These are phyloP conservation scores for Gossypium turneri DNA, from an alignment of 345 rosid genomes.

Conservation along the genomic window DNA sequence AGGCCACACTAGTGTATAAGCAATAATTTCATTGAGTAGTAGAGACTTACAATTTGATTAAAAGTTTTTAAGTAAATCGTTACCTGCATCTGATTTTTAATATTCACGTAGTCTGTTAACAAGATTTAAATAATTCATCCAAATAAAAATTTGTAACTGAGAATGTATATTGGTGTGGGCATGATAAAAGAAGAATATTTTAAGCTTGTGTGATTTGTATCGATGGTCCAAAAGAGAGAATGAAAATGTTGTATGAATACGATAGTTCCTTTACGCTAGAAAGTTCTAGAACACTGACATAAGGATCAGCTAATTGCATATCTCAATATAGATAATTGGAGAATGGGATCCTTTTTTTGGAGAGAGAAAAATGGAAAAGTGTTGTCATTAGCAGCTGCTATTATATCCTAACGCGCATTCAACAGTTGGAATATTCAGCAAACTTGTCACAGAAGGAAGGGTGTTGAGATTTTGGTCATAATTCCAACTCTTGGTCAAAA, in stretches of 20 bases:
- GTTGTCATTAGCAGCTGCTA: neutral
- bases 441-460: neutral
- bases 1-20: too few relatives aligned
- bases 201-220: neutral
- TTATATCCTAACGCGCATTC: neutral
- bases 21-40: too few relatives aligned
- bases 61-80: too few relatives aligned
- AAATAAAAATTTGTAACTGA: too few relatives aligned
- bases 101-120: too few relatives aligned
- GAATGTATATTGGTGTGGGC: too few relatives aligned
- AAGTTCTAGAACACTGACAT: neutral
- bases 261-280: neutral
- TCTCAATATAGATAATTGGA: neutral
- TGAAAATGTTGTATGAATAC: neutral
- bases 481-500: conserved; percentile 4
- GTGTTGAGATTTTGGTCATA: neutral
- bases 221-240: neutral
- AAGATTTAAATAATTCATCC: too few relatives aligned
- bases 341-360: neutral
- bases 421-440: neutral
- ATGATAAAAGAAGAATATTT: too few relatives aligned
- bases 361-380: neutral
- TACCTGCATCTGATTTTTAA: too few relatives aligned
- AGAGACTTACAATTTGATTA: too few relatives aligned
- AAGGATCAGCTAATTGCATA: neutral